Percentiles rank a stretch among this genome's conserved stretches.
phyloP scores from a whole-genome alignment of 306 rosid species.

The Cercis canadensis region DNA sequence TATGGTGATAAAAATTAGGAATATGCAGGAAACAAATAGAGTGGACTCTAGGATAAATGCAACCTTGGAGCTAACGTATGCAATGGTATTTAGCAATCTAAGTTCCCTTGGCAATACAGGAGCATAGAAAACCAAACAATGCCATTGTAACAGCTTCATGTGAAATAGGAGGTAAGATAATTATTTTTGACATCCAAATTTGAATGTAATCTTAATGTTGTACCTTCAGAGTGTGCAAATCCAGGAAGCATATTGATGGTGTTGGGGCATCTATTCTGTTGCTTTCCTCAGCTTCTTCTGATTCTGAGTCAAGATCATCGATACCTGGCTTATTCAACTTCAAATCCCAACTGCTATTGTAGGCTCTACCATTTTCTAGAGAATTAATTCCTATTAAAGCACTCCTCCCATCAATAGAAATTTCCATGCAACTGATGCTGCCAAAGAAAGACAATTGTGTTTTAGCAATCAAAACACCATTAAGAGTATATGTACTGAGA shows the following conservation, averaged over 20 bases:
- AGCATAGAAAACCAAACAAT: no score
- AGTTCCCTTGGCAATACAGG: neutral
- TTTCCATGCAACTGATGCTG: constrained; percentile 85
- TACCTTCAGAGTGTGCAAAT: constrained; percentile 90
- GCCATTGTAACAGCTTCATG: neutral
- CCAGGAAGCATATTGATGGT: constrained; percentile 90
- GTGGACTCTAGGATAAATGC: neutral
- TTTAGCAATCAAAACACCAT: constrained; percentile 73
- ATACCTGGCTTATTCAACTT: constrained; percentile 47
- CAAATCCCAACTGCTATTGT: constrained; percentile 51
- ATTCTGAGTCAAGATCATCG: constrained; percentile 46
- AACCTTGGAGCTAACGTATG: constrained; percentile 7
- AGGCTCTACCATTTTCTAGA: constrained; percentile 45
- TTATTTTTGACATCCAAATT: constrained; percentile 28
- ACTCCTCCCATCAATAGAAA: constrained; percentile 80
- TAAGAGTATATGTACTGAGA: constrained; percentile 80
- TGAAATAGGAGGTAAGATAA: constrained; percentile 1
- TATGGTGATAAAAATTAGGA: constrained; percentile 12
- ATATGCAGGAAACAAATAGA: constrained; percentile 2
- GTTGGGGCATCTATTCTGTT: constrained; percentile 65
- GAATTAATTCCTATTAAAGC: constrained; percentile 82
- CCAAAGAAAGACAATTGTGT: constrained; percentile 63
- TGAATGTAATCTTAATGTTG: constrained; percentile 22
- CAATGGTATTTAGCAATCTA: neutral
- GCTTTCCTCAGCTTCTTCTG: constrained; percentile 50